Percentiles rank a stretch among this genome's conserved stretches.
Evolutionary conservation across 2,329 filamentous ascomycete genomes (phyloP).

Genomic region (Diaporthe ilicicola): DNA sequence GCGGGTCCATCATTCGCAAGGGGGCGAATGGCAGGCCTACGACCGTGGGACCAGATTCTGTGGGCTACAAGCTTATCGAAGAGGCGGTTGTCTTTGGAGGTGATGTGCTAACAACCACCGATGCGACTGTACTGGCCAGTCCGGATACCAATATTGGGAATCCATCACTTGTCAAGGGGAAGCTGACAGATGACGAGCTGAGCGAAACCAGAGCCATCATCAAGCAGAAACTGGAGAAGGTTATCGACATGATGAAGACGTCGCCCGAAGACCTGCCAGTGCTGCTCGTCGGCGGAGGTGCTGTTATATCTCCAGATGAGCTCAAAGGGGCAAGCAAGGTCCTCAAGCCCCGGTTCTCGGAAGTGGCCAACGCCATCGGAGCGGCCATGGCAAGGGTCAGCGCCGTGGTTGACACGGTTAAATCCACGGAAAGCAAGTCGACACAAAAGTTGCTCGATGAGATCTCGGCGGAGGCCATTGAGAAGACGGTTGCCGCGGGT

Average conservation of each 20-base stretch:
- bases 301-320: conserved; percentile 64
- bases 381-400: conserved; percentile 70
- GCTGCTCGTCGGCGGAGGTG: conserved; percentile 70
- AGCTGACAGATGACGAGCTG: conserved; percentile 45
- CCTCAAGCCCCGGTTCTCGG: conserved; percentile 63
- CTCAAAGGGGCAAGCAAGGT: conserved; percentile 64
- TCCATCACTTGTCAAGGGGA: conserved; percentile 43
- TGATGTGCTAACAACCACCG: conserved; percentile 65
- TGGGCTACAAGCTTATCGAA: conserved; percentile 55
- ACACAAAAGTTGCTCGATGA: conserved; percentile 48
- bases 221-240: conserved; percentile 60
- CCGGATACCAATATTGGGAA: conserved; percentile 52
- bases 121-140: conserved; percentile 53
- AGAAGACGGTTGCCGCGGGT: conserved; percentile 54
- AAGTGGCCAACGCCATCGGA: conserved; percentile 71
- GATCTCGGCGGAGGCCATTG: conserved; percentile 51
- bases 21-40: conserved; percentile 40
- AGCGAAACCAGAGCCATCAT: conserved; percentile 50
- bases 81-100: conserved; percentile 59
- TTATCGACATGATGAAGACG: conserved; percentile 70
- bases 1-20: conserved; percentile 50
- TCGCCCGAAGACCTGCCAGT: conserved; percentile 67
- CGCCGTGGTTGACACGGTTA: conserved; percentile 59
- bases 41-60: conserved; percentile 59
- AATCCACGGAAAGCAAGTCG: conserved; percentile 54